Evolutionary conservation across 805 yeast species (phyloP).

Genomic region (Myxozyma monticola): DNA sequence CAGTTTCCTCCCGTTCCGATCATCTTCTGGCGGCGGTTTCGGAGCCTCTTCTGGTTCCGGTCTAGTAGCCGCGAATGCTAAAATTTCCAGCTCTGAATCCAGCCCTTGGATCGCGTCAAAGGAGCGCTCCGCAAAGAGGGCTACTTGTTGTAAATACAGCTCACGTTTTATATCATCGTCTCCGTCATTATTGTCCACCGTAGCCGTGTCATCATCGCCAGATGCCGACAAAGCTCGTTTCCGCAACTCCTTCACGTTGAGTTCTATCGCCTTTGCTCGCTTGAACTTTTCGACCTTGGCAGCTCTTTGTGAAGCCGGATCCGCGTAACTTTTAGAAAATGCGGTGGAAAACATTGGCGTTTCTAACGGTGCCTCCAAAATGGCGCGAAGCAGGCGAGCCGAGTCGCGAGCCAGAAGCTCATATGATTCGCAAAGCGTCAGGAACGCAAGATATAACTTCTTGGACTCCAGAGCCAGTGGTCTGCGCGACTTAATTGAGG

Average conservation of each 20-base stretch:
- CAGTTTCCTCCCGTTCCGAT: constrained; percentile 29
- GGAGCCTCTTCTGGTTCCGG: constrained; percentile 28
- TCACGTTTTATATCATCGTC: constrained; percentile 60
- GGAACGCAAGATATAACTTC: constrained; percentile 15
- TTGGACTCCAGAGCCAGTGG: constrained; percentile 20
- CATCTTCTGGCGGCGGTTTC: constrained; percentile 21
- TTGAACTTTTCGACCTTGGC: constrained; percentile 71
- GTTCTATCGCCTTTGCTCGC: constrained; percentile 54
- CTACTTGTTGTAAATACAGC: constrained; percentile 57
- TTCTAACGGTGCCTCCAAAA: constrained; percentile 16
- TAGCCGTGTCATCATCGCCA: neutral
- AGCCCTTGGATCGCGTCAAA: constrained; percentile 58
- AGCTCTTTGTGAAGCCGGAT: constrained; percentile 54
- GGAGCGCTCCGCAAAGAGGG: constrained; percentile 52
- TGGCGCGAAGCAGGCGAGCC: constrained; percentile 6
- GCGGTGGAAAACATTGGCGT: constrained; percentile 17
- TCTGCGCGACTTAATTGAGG: constrained; percentile 7
- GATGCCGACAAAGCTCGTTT: neutral
- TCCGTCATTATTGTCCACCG: constrained; percentile 32
- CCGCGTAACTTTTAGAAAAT: constrained; percentile 17
- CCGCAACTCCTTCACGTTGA: constrained; percentile 45
- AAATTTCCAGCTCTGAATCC: constrained; percentile 64
- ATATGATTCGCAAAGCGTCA: constrained; percentile 23
- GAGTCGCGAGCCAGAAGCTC: constrained; percentile 5
- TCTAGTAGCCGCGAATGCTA: constrained; percentile 42